These are phyloP conservation scores for Termitomyces titanicus DNA, from an alignment of 768 basidiomycete genomes.

Conservation along the genomic window DNA sequence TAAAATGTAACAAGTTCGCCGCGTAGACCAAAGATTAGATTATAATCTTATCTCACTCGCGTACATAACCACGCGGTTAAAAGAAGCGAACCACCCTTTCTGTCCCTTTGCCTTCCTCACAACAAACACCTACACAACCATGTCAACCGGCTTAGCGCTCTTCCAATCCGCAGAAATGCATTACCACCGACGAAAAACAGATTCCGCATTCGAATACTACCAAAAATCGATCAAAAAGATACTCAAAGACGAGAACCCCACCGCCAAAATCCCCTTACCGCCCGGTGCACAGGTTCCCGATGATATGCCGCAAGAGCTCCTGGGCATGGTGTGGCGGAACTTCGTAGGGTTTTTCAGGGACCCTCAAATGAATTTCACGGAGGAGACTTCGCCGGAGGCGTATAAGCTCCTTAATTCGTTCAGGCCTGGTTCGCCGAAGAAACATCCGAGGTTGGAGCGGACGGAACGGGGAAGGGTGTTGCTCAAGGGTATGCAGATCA, in stretches of 20 bases:
- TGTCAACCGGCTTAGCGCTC: background rate
- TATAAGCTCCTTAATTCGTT: constrained; percentile 27
- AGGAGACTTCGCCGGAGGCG: constrained; percentile 24
- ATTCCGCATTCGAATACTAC: constrained; percentile 24
- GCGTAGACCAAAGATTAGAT: background rate
- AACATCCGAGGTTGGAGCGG: constrained; percentile 18
- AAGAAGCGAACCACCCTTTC: too few species aligned
- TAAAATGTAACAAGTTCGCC: background rate
- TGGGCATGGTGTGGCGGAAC: constrained; percentile 25
- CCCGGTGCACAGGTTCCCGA: constrained; percentile 3
- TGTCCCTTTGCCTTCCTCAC: too few species aligned
- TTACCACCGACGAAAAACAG: background rate
- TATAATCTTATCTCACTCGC: background rate
- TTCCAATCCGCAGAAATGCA: background rate
- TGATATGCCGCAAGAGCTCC: constrained; percentile 20
- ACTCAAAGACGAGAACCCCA: constrained; percentile 22
- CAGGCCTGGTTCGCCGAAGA: constrained; percentile 16
- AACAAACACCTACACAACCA: background rate
- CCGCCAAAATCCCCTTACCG: constrained; percentile 12
- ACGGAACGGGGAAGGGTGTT: constrained; percentile 20
- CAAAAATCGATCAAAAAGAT: constrained; percentile 25
- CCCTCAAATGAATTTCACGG: constrained; percentile 15
- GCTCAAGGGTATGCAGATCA: constrained; percentile 30
- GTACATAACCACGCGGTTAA: background rate
- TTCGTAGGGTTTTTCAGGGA: constrained; percentile 26